Conservation (phyloP, 106 monocot species). For the Apostasia ramifera region DNA sequence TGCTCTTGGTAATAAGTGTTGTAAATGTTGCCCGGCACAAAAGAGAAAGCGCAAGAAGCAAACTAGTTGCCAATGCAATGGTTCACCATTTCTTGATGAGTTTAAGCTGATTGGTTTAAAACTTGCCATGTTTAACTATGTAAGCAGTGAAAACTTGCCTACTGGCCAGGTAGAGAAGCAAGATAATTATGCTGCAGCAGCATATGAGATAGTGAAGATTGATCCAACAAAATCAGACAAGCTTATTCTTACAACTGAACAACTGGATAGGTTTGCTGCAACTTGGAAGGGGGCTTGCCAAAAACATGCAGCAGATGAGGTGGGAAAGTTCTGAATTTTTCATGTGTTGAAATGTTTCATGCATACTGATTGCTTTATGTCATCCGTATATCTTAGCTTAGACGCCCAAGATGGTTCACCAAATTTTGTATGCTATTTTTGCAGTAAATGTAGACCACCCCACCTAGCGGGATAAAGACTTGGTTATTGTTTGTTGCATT, state of each 20-base stretch:
- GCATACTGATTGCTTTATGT: not conserved
- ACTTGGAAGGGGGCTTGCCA: constrained; percentile 18
- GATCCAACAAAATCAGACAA: constrained; percentile 1
- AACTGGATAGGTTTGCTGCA: constrained; percentile 6
- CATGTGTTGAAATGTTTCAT: not conserved
- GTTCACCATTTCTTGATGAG: constrained; percentile 7
- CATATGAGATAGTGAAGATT: constrained; percentile 10
- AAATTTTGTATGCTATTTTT: too few species aligned
- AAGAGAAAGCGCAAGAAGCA: constrained; percentile 8
- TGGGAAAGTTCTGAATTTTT: not conserved
- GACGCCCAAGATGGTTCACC: too few species aligned
- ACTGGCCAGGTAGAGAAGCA: constrained; percentile 5
- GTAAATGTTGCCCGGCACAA: not conserved
- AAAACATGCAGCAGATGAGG: constrained; percentile 17
- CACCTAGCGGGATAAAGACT: too few species aligned
- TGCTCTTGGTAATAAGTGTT: not conserved
- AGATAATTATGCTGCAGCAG: not conserved
- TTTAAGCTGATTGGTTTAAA: constrained; percentile 17
- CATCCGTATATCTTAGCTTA: not conserved
- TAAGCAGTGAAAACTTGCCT: not conserved
- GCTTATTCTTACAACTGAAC: constrained; percentile 8
- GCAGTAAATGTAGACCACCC: too few species aligned
- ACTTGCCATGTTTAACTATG: constrained; percentile 10
- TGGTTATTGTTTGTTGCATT: too few species aligned
- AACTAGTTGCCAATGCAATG: not conserved